Evolutionary conservation across 495 filamentous ascomycete genomes (phyloP), one percentile per base, ranked within the genome.

Genomic region (Letharia lupina): DNA sequence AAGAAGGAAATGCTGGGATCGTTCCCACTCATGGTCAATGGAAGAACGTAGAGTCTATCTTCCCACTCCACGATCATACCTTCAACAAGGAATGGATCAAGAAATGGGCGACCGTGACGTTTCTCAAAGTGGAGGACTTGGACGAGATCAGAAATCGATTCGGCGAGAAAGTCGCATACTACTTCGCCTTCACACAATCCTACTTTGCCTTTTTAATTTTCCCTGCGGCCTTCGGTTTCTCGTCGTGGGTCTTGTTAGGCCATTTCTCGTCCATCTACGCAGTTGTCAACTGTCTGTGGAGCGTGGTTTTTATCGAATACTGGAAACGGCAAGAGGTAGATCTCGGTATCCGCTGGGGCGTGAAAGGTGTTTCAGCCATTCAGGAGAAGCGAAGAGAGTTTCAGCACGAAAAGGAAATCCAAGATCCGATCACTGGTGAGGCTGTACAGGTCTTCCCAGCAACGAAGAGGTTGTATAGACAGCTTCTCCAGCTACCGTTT

Each of bases 321-420:
- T 98, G 94, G 94, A 96, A 94, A 78, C 88, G 89, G 66, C 90
- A 96, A 77, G 93, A 98, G 75, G 80, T 88, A 16, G 95, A 98
- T 74, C 79, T 98, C 15, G 89, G 90, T 31, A 87, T 96, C 44
- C 87, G 91, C 56, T 98, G 94, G 94, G 89, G 91, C 33, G 93
- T 96, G 15, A 88, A 89, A 52, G 89, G 89, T 18, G 91, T 96
- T 23, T 91, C 91, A 6, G 84, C 83, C 44, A 90, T 98, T 62
- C 89, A 93, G 70, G 83, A 80, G 15, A 89, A 87, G 52, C 80
- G 93, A 60, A 82, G 87, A 35, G 83, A 91, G 68, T 98, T 97
- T 73, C 77, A 84, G 71, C 86, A 91, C 61, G 91, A 96, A 69
- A 85, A 83, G 60, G 85, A 89, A 69, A 75, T 86, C 4, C 80